Conservation (phyloP, 257 asterid species). For the Handroanthus guayacan region DNA sequence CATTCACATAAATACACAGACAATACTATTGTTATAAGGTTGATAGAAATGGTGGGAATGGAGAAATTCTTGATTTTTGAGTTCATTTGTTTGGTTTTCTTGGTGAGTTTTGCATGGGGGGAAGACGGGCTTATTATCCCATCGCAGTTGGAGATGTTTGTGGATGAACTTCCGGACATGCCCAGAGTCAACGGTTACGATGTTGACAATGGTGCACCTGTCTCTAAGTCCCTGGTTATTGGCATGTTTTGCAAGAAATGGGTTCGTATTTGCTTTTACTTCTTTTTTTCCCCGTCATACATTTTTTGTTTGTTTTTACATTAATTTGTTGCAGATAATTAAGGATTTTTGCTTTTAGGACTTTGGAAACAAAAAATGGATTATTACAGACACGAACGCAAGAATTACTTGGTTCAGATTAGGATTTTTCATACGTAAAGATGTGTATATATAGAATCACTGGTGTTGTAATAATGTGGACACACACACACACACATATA, state of each 20-base stretch:
- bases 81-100: slow-evolving; percentile 20
- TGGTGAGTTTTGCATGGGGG: slow-evolving; percentile 45
- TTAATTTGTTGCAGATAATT: neutral
- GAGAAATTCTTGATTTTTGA: slow-evolving; percentile 19
- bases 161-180: slow-evolving; percentile 72
- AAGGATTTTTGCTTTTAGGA: neutral
- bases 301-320: neutral
- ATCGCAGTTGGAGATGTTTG: slow-evolving; percentile 67
- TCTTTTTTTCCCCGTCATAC: neutral
- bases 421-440: neutral
- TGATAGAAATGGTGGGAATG: slow-evolving; percentile 34
- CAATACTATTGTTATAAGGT: neutral
- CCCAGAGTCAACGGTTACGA: slow-evolving; percentile 70
- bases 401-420: too few species aligned
- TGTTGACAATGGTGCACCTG: slow-evolving; percentile 43
- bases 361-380: neutral
- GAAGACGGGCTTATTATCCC: slow-evolving; percentile 46
- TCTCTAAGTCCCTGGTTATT: slow-evolving; percentile 52
- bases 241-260: slow-evolving; percentile 86
- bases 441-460: too few species aligned
- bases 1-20: neutral
- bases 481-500: too few species aligned
- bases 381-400: neutral
- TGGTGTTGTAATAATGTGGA: too few species aligned
- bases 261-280: slow-evolving; percentile 48